Base-by-base conservation (phyloP, 2,329 filamentous ascomycete species). In the Chalara sp. region DNA sequence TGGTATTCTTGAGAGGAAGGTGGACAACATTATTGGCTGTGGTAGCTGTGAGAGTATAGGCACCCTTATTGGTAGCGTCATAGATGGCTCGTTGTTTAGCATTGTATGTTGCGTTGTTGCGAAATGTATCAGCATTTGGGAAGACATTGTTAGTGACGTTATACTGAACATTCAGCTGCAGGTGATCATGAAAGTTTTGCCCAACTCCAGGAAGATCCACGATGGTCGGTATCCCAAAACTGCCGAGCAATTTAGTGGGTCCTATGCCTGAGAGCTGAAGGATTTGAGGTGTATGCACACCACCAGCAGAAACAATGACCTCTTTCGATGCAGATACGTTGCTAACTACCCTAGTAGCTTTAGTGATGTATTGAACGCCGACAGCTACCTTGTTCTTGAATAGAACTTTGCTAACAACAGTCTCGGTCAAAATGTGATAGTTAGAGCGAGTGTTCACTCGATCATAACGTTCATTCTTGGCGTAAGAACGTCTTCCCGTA, bases 21-120 rank as follows among this genome's bases (percentile, higher is more conserved):
- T 63, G 61, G 8, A 59, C 60, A 28, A 63, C 53, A 12, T 57
- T 62, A 29, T 63, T 63, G n/a, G 59, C 59, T 10, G 58, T 57
- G 21, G 58, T 58, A 10, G 57, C 57, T 32, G 60, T 63, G 35
- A 37, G 8, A 2, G 35, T n/a, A n/a, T 37, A 37, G 4, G 35
- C 35, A 4, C 35, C 35, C 4, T 37, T 37, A n/a, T 37, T 8
- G 2, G 8, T 37, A 4, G 35, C 8, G n/a, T 37, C 35, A 37
- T 37, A 37, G 35, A n/a, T 8, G n/a, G 35, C 35, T 2, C 35
- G 35, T n/a, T 37, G 35, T 37, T 37, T 4, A n/a, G n/a, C 4
- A 37, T 37, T 37, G 35, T 37, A 37, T 10, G 35, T 37, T 8
- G 35, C 8, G 35, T 37, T 37, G 35, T 8, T 37, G 35, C n/a